Conservation (phyloP, 1,139 yeast species). For the Suhomyces taliae region DNA sequence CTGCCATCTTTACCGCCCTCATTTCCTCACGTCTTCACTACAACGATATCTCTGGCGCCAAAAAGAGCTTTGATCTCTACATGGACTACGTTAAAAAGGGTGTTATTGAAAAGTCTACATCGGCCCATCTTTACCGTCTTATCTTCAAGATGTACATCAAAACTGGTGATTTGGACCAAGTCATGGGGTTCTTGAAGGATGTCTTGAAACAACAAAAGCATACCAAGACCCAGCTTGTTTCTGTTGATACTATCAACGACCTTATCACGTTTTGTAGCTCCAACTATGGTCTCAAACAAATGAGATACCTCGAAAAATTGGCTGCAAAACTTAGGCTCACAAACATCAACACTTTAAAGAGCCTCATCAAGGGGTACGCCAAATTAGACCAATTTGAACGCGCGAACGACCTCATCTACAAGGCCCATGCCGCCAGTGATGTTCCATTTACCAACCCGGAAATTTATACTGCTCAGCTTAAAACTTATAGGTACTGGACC, state of each 20-base stretch:
- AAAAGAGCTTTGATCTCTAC: constrained; percentile 21
- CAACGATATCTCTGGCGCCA: constrained; percentile 47
- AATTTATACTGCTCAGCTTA: constrained; percentile 32
- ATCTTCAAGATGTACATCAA: constrained; percentile 43
- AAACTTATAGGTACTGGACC: constrained; percentile 34
- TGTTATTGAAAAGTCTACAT: constrained; percentile 31
- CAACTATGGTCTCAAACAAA: constrained; percentile 24
- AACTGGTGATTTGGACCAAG: constrained; percentile 34
- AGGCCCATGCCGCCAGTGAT: constrained; percentile 29
- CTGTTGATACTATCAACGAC: constrained; percentile 16
- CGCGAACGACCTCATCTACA: constrained; percentile 32
- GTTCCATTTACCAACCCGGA: constrained; percentile 33
- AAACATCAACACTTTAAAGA: constrained; percentile 10
- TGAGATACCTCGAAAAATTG: constrained; percentile 22
- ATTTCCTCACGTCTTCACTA: constrained; percentile 47
- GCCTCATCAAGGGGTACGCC: constrained; percentile 29
- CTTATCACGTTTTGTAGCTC: constrained; percentile 24
- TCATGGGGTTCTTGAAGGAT: constrained; percentile 43
- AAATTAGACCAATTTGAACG: constrained; percentile 31
- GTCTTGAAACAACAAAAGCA: constrained; percentile 24
- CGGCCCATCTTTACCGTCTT: constrained; percentile 38
- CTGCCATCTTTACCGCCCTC: constrained; percentile 48
- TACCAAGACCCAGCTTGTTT: constrained; percentile 18
- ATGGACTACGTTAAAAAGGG: constrained; percentile 14
- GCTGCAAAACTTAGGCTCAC: constrained; percentile 20